These are phyloP conservation scores for Cladosporium sp. DNA, from an alignment of 2,329 filamentous ascomycete genomes.

Conservation along the genomic window DNA sequence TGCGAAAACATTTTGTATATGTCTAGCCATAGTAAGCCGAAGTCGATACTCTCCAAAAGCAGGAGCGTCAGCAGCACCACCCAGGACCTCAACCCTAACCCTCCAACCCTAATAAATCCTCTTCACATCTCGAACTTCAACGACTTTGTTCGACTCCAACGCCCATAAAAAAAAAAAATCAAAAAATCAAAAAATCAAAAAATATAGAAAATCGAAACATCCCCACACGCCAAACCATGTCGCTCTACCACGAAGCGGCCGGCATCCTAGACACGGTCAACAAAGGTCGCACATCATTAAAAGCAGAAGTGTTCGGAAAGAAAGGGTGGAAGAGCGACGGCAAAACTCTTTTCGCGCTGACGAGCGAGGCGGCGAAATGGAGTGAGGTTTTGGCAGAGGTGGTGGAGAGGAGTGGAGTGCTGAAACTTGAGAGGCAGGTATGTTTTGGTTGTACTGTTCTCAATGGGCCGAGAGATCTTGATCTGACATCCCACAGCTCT, in stretches of 20 bases:
- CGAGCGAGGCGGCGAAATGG: conserved; percentile 88
- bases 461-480: no score
- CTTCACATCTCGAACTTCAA: no score
- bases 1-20: no score
- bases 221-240: conserved; percentile 64
- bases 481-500: no score
- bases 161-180: neutral
- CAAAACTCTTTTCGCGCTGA: conserved; percentile 81
- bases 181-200: no score
- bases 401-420: conserved; percentile 73
- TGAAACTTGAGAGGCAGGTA: conserved; percentile 83
- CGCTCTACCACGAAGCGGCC: conserved; percentile 89
- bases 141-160: no score
- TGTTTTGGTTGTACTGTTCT: conserved; percentile 21
- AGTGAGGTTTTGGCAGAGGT: conserved; percentile 80
- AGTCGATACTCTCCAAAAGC: no score
- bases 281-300: conserved; percentile 75
- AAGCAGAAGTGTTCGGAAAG: conserved; percentile 74
- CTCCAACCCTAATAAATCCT: no score
- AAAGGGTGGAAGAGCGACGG: conserved; percentile 72
- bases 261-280: conserved; percentile 63
- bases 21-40: no score
- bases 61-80: no score
- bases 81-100: no score
- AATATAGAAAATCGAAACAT: no score